Evolutionary conservation across 1,284 basidiomycete genomes (phyloP).

Genomic region (Boletus coffeatus): DNA sequence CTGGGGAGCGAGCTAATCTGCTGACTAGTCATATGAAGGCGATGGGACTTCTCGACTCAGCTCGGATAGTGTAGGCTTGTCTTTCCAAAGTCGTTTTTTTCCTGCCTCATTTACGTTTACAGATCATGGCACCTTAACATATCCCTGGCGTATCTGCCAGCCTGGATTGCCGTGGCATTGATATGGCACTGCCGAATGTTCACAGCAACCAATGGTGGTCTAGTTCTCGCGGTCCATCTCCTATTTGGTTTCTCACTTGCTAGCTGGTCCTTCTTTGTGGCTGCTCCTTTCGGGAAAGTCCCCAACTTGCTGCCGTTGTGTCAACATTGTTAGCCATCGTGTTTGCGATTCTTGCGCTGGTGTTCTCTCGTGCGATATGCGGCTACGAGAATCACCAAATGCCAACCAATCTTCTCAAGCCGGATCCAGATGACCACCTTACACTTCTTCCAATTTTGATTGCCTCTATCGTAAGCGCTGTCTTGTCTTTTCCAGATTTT

Average conservation of each 20-base stretch:
- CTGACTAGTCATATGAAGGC: constrained; percentile 66
- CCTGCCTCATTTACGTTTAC: constrained; percentile 1
- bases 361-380: constrained; percentile 53
- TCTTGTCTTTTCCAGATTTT: background rate
- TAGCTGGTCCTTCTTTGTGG: constrained; percentile 66
- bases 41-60: constrained; percentile 67
- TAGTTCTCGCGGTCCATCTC: constrained; percentile 62
- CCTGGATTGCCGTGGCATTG: constrained; percentile 60
- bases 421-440: constrained; percentile 56
- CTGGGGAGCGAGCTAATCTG: constrained; percentile 53
- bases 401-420: constrained; percentile 45
- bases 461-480: constrained; percentile 50
- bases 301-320: constrained; percentile 65
- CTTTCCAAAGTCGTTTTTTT: background rate
- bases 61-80: constrained; percentile 46
- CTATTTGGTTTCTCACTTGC: constrained; percentile 63
- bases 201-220: constrained; percentile 49
- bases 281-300: constrained; percentile 64
- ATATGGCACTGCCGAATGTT: constrained; percentile 66
- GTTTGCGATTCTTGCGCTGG: constrained; percentile 64
- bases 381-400: constrained; percentile 59
- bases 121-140: constrained; percentile 67
- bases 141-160: constrained; percentile 52
- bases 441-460: constrained; percentile 57
- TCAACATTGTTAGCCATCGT: constrained; percentile 63